Evolutionary conservation across 108 stramenopile species (phyloP), one percentile per base, ranked within the genome.

Genomic region (Cyclostephanos invisitatus): DNA sequence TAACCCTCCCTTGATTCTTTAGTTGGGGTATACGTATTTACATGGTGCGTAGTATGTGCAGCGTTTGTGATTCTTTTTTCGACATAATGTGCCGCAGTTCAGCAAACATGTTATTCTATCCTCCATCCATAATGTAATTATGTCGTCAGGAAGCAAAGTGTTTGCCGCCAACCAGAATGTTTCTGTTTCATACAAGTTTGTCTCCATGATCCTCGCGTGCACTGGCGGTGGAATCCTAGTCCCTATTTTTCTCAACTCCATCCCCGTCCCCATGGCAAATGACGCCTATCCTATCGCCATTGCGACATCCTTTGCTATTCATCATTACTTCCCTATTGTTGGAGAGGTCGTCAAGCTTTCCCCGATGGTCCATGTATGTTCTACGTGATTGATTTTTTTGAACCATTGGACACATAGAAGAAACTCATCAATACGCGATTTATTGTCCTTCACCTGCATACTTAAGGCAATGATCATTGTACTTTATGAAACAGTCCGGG

Each of bases 171-270:
- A 58, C 24, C 54, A 69, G 49, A 69, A 80, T 22, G 60, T 74
- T 21, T 48, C 89, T 5, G 35, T 84, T 56, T 84, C 90, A 9
- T 95, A 87, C 84, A 87, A 85, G 65, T 83, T 96, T 56, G 66
- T 96, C 55, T 72, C 49, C 64, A 78, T 91, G 85, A 82, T 91
- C 38, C 63, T 93, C 12, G 84, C 85, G 7, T 93, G 89, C 57
- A 92, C 90, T 18, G 95, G 95, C 17, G 95, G 95, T 15, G 95
- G 95, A 5, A 93, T 91, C 42, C 53, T 96, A n/a, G 95, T 96
- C 22, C 95, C 95, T 10, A 78, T 93, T 32, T 87, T 93, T 57
- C 66, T 96, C 67, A 96, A 96, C 70, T 46, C 63, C 27, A 82
- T 91, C 50, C 91, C 92, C 7, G 95, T 96, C 5, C 85, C 91